Evolutionary conservation across 169 alveolate species (phyloP).

Genomic region (Theileria annulata): DNA sequence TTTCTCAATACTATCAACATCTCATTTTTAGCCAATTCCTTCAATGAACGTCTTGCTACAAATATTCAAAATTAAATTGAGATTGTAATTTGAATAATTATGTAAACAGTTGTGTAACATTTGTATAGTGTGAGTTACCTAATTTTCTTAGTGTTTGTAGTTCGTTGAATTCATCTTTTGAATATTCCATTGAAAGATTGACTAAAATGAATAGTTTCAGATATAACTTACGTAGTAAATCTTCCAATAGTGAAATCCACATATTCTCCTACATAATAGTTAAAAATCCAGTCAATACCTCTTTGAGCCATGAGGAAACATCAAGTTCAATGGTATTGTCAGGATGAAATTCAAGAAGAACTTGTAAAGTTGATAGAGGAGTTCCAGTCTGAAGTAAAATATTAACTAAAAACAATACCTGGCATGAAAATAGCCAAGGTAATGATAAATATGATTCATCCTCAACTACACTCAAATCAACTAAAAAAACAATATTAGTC

Average conservation of each 20-base stretch:
- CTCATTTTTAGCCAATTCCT: slow-evolving; percentile 79
- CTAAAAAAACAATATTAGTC: slow-evolving; percentile 15
- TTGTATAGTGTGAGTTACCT: slow-evolving; percentile 33
- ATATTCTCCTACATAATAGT: slow-evolving; percentile 74
- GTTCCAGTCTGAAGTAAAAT: slow-evolving; percentile 74
- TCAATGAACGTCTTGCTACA: slow-evolving; percentile 73
- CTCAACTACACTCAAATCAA: slow-evolving; percentile 55
- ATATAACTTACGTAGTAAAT: slow-evolving; percentile 68
- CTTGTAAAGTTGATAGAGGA: slow-evolving; percentile 87
- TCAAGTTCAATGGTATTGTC: slow-evolving; percentile 83
- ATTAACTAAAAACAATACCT: slow-evolving; percentile 24
- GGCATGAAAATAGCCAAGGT: slow-evolving; percentile 90
- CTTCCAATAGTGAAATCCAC: slow-evolving; percentile 84
- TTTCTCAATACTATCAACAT: slow-evolving; percentile 76
- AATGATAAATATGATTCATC: slow-evolving; percentile 78
- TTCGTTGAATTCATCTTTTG: slow-evolving; percentile 41
- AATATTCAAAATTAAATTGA: not conserved
- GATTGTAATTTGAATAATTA: not conserved
- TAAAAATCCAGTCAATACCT: slow-evolving; percentile 63
- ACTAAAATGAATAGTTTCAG: slow-evolving; percentile 29
- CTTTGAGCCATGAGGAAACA: slow-evolving; percentile 85
- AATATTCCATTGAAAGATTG: slow-evolving; percentile 46
- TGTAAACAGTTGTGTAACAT: not conserved
- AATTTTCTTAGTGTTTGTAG: slow-evolving; percentile 51
- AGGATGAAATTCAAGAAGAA: slow-evolving; percentile 83